Evolutionary conservation across 208 protist genomes (phyloP).

Genomic region (Trypanosoma melophagium): DNA sequence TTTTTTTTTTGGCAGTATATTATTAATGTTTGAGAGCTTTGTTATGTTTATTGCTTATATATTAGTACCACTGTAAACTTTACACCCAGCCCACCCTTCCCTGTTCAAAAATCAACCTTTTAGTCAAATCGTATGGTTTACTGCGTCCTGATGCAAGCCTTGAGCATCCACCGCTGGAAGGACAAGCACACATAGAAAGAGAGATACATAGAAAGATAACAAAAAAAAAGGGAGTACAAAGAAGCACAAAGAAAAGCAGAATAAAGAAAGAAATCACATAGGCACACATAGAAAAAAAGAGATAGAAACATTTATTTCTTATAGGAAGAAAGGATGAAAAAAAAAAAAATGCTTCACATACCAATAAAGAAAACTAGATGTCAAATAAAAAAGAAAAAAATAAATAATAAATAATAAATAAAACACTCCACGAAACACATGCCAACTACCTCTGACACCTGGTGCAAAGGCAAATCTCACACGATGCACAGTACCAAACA

Average conservation of each 20-base stretch:
- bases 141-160: too few species aligned
- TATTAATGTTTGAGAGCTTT: too few species aligned
- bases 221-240: constrained; percentile 1
- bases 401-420: not conserved
- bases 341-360: not conserved
- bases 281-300: not conserved
- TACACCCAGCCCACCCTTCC: too few species aligned
- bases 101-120: too few species aligned
- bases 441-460: constrained; percentile 24
- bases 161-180: too few species aligned
- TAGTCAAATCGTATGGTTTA: too few species aligned
- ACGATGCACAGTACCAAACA: constrained; percentile 61
- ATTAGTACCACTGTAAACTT: too few species aligned
- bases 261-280: too few species aligned
- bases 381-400: constrained; percentile 23
- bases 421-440: not conserved
- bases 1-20: too few species aligned
- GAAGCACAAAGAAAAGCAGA: too few species aligned
- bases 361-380: not conserved
- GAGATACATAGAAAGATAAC: not conserved
- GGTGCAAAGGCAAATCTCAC: constrained; percentile 53
- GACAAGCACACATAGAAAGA: not conserved
- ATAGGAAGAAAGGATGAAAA: not conserved
- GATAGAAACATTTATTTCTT: not conserved
- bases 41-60: too few species aligned